Evolutionary conservation across 2,329 filamentous ascomycete species (phyloP).

Genomic region (Lecanicillium sp.): DNA sequence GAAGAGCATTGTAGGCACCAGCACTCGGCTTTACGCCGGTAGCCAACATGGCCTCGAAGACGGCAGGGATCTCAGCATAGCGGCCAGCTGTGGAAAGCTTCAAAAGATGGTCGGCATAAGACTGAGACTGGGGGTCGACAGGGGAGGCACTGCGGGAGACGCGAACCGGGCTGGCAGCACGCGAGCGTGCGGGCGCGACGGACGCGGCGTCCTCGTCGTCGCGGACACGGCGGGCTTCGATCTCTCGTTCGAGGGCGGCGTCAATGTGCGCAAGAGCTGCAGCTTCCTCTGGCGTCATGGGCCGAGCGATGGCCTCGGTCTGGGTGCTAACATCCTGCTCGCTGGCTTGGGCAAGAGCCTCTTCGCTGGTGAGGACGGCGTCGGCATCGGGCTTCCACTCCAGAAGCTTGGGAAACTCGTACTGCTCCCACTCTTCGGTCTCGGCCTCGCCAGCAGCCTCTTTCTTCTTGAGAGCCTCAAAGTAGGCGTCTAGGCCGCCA

Average conservation of each 20-base stretch:
- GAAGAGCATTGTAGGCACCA: conserved; percentile 84
- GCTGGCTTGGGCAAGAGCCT: conserved; percentile 32
- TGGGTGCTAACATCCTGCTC: conserved; percentile 31
- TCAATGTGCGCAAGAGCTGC: conserved; percentile 74
- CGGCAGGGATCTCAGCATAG: conserved; percentile 80
- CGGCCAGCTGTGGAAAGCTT: conserved; percentile 65
- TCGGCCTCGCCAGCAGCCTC: conserved; percentile 55
- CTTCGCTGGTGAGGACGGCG: conserved; percentile 55
- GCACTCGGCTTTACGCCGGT: conserved; percentile 76
- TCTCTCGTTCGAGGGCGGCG: conserved; percentile 75
- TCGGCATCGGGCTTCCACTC: conserved; percentile 71
- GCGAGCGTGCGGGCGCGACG: conserved; percentile 31
- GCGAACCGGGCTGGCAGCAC: conserved; percentile 35
- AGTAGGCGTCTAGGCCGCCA: conserved; percentile 80
- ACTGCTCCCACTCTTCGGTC: conserved; percentile 81
- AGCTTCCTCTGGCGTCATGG: conserved; percentile 41
- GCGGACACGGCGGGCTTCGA: conserved; percentile 47
- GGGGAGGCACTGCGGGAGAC: conserved; percentile 54
- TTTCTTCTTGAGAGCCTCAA: conserved; percentile 79
- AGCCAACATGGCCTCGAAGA: conserved; percentile 85
- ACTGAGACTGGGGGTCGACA: conserved; percentile 58
- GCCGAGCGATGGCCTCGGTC: conserved; percentile 28
- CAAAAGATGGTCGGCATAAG: conserved; percentile 72
- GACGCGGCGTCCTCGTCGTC: conserved; percentile 41
- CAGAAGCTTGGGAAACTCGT: conserved; percentile 80